Evolutionary conservation across 108 stramenopile genomes (phyloP).

Genomic region (Cyclotella choctawhatcheeana): DNA sequence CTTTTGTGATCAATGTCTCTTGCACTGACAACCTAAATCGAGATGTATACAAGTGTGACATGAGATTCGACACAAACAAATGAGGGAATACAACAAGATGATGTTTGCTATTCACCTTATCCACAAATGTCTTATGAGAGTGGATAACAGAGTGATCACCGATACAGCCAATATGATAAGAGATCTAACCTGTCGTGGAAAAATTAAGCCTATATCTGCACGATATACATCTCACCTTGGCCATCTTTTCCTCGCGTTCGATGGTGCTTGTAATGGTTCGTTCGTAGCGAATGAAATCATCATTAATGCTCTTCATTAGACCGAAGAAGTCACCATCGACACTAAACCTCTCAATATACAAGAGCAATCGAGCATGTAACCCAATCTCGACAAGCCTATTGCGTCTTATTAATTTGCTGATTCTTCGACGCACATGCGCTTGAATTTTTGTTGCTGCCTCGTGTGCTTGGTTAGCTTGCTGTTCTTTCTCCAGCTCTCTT

Average conservation of each 20-base stretch:
- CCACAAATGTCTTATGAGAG: conserved; percentile 51
- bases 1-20: conserved; percentile 27
- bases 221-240: conserved; percentile 13
- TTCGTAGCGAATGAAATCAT: conserved; percentile 48
- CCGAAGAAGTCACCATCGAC: conserved; percentile 42
- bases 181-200: too few species aligned
- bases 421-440: conserved; percentile 23
- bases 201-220: too few species aligned
- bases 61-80: too few species aligned
- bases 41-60: too few species aligned
- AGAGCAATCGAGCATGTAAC: conserved; percentile 34
- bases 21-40: too few species aligned
- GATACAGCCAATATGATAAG: too few species aligned
- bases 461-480: background rate
- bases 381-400: conserved; percentile 32
- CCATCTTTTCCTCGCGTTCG: conserved; percentile 45
- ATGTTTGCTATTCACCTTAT: too few species aligned
- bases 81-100: too few species aligned
- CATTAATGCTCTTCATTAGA: conserved; percentile 46
- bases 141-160: too few species aligned
- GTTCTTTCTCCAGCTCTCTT: conserved; percentile 17
- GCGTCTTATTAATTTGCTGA: conserved; percentile 12
- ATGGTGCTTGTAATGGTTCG: conserved; percentile 35
- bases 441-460: conserved; percentile 39
- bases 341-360: conserved; percentile 38